Percentiles rank a stretch among this genome's conserved stretches.
These are phyloP conservation scores for Penicillium cataractarum DNA, from an alignment of 495 filamentous ascomycete species.

Conservation along the genomic window DNA sequence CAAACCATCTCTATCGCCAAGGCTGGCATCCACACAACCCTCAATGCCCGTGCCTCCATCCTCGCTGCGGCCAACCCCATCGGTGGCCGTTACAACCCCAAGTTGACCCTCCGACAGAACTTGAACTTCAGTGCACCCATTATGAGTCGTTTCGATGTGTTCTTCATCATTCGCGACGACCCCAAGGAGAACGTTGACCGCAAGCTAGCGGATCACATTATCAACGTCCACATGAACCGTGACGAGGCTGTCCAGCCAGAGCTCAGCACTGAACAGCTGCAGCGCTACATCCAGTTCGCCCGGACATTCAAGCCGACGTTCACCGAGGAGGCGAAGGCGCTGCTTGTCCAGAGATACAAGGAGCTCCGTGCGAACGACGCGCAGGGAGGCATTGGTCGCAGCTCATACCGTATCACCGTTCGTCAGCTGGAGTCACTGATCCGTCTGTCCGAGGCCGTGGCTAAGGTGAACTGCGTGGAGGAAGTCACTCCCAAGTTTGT, in stretches of 20 bases:
- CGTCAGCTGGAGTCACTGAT: conserved; percentile 95
- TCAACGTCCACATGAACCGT: conserved; percentile 88
- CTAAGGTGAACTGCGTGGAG: conserved; percentile 94
- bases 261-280: conserved; percentile 94
- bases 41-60: conserved; percentile 94
- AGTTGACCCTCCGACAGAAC: conserved; percentile 88
- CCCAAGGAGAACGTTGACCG: conserved; percentile 91
- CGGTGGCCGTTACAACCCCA: conserved; percentile 94
- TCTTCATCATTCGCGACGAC: conserved; percentile 98
- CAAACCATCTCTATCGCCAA: conserved; percentile 99
- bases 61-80: conserved; percentile 97
- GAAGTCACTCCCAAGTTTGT: conserved; percentile 86
- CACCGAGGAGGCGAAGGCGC: conserved; percentile 78
- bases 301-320: conserved; percentile 94
- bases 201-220: conserved; percentile 90
- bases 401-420: conserved; percentile 95
- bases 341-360: conserved; percentile 93
- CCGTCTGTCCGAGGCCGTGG: conserved; percentile 91
- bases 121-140: conserved; percentile 99
- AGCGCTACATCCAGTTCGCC: conserved; percentile 96
- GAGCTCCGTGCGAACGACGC: conserved; percentile 92
- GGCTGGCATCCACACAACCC: conserved; percentile 95
- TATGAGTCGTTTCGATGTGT: conserved; percentile 98
- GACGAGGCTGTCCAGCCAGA: conserved; percentile 90
- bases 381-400: conserved; percentile 89